These are phyloP conservation scores for Colletotrichum tropicale DNA, from an alignment of 2,329 filamentous ascomycete genomes.

Conservation along the genomic window DNA sequence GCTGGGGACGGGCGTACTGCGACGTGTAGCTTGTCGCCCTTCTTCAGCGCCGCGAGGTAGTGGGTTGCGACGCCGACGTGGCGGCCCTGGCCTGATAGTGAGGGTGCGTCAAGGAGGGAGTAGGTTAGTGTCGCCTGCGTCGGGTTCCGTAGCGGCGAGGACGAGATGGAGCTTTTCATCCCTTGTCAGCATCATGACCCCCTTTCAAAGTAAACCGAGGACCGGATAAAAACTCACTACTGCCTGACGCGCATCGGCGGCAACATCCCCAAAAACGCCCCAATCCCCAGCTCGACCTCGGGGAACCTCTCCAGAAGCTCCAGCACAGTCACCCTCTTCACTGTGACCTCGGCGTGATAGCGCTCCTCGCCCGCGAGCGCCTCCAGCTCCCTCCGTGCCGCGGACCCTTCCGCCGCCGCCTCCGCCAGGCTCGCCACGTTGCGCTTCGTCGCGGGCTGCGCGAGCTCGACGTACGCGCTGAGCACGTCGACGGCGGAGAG, in stretches of 20 bases:
- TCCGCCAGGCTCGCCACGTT: slow-evolving; percentile 26
- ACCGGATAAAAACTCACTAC: slow-evolving; percentile 25
- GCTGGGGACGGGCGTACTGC: slow-evolving; percentile 46
- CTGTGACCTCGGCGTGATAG: slow-evolving; percentile 43
- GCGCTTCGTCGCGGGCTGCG: slow-evolving; percentile 74
- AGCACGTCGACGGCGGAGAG: slow-evolving; percentile 69
- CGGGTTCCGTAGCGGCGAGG: slow-evolving; percentile 64
- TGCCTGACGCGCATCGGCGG: slow-evolving; percentile 60
- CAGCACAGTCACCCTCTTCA: slow-evolving; percentile 59
- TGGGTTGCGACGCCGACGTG: slow-evolving; percentile 66
- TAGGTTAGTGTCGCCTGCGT: slow-evolving; percentile 66
- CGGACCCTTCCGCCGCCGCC: slow-evolving; percentile 34
- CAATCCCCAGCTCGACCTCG: slow-evolving; percentile 57
- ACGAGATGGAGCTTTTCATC: slow-evolving; percentile 64
- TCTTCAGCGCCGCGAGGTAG: slow-evolving; percentile 57
- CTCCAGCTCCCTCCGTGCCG: slow-evolving; percentile 33
- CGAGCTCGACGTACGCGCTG: slow-evolving; percentile 74
- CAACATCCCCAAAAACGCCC: slow-evolving; percentile 65
- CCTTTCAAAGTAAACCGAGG: neutral
- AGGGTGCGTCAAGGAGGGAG: slow-evolving; percentile 58
- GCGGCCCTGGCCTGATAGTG: slow-evolving; percentile 51
- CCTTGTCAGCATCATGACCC: neutral
- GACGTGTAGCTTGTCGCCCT: slow-evolving; percentile 52
- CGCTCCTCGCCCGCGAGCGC: slow-evolving; percentile 36
- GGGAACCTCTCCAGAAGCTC: slow-evolving; percentile 66